Evolutionary conservation across 2,329 filamentous ascomycete species (phyloP).

Genomic region (Neonectria magnoliae): DNA sequence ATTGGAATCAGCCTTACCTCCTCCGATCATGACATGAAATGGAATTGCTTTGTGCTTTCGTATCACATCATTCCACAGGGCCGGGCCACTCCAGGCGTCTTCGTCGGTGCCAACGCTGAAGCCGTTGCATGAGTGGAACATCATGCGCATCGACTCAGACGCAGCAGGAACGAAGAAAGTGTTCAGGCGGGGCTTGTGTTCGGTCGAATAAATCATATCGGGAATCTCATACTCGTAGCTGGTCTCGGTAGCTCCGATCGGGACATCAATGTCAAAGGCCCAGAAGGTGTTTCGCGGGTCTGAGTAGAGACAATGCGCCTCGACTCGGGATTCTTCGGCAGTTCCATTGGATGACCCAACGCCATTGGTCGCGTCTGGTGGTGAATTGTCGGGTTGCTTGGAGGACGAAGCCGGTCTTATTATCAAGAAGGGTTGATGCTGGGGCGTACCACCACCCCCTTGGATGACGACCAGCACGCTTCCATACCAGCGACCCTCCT

Average conservation of each 20-base stretch:
- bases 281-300: constrained; percentile 84
- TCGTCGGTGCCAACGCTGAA: constrained; percentile 91
- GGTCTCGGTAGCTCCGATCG: constrained; percentile 75
- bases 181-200: constrained; percentile 67
- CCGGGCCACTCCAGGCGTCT: constrained; percentile 87
- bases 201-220: constrained; percentile 68
- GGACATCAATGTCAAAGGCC: constrained; percentile 85
- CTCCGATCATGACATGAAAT: constrained; percentile 95
- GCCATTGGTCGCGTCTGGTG: constrained; percentile 45
- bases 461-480: constrained; percentile 86
- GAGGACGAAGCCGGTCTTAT: constrained; percentile 56
- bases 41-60: constrained; percentile 81
- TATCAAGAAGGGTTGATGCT: constrained; percentile 67
- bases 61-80: constrained; percentile 92
- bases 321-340: constrained; percentile 55
- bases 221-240: constrained; percentile 83
- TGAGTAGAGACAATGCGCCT: constrained; percentile 68
- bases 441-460: constrained; percentile 71
- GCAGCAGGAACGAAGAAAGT: constrained; percentile 86
- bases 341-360: constrained; percentile 43
- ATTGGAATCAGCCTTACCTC: constrained; percentile 53
- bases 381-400: constrained; percentile 28
- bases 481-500: constrained; percentile 79
- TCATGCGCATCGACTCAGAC: constrained; percentile 92
- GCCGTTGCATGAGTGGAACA: constrained; percentile 98